A percentile compares a stretch with the other conserved stretches of the same genome.
phyloP scores from a whole-genome alignment of 495 filamentous ascomycete species.

The Penicillium soppii region DNA sequence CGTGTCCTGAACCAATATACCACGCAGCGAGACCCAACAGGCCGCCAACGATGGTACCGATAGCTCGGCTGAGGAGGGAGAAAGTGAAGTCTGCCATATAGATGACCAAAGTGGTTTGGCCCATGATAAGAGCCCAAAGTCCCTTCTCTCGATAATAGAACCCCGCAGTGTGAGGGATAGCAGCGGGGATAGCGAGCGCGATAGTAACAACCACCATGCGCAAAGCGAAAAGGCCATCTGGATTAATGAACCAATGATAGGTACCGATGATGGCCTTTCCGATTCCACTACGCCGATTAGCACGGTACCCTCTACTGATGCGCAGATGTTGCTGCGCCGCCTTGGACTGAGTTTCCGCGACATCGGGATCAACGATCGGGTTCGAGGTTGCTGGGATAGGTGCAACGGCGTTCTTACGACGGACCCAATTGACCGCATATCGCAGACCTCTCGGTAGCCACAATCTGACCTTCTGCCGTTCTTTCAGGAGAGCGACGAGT shows the following conservation, averaged over 20 bases:
- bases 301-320: constrained; percentile 30
- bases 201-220: constrained; percentile 42
- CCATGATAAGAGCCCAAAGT: constrained; percentile 49
- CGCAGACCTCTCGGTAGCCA: constrained; percentile 27
- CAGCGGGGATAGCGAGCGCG: constrained; percentile 39
- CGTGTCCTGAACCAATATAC: constrained; percentile 47
- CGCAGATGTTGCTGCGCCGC: constrained; percentile 28
- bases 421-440: constrained; percentile 24
- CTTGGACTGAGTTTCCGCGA: constrained; percentile 19
- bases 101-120: constrained; percentile 39
- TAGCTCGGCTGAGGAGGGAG: constrained; percentile 29
- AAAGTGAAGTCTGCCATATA: constrained; percentile 49
- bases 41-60: constrained; percentile 41
- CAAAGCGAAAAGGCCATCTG: constrained; percentile 37
- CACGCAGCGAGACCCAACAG: constrained; percentile 40
- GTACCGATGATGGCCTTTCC: constrained; percentile 21
- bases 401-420: constrained; percentile 13
- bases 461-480: constrained; percentile 19
- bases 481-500: constrained; percentile 19
- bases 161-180: constrained; percentile 37
- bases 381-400: constrained; percentile 14
- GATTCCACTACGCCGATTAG: constrained; percentile 20
- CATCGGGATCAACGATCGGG: constrained; percentile 22
- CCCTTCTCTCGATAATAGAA: constrained; percentile 48
- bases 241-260: constrained; percentile 34